Evolutionary conservation across 139 green algal species (phyloP), one percentile per base, ranked within the genome.

Genomic region (Edaphochlamys debaryana): DNA sequence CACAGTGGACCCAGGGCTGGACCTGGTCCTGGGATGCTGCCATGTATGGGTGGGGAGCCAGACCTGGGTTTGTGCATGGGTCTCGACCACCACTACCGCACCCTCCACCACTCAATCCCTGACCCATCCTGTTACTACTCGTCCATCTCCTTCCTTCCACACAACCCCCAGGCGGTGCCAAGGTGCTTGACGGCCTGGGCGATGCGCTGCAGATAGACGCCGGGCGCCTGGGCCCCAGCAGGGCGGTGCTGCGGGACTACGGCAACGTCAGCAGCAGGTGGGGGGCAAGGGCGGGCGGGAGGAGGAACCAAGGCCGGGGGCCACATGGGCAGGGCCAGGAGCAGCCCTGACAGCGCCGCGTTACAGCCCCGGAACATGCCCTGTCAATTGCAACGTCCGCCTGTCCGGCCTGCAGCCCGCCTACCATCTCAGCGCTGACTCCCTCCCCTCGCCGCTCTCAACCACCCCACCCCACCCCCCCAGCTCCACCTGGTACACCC

Each of bases 401-500:
- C n/a, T n/a, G n/a, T n/a, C n/a, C n/a, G n/a, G n/a, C n/a, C n/a
- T n/a, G n/a, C 45, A 9, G 45, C 45, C 13, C 13, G 9, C 45
- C 45, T 54, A 9, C 45, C 45, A 54, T 54, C 45, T 9, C 9
- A 54, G 11, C 45, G 11, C 45, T 13, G 11, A 29, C 6, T 20
- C 19, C 15, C 15, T 30, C 6, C 52, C 52, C 6, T 30, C 52
- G 17, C 52, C 52, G 17, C 17, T 6, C 13, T n/a, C 56, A 3
- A 9, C 17, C 2, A n/a, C 37, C 37, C 25, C 3, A 52, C 5
- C 9, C 37, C n/a, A n/a, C 36, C 29, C n/a, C 62, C 67, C 60
- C 81, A 88, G 74, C 76, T 92, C 86, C 70, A 94, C 91, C 25
- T 93, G 91, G 91, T 94, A 94, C 88, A 91, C 91, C n/a, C 67